Percentiles rank a stretch among this genome's conserved stretches.
These are phyloP conservation scores for Puya raimondii DNA, from an alignment of 176 grass and related monocot species.

Conservation along the genomic window DNA sequence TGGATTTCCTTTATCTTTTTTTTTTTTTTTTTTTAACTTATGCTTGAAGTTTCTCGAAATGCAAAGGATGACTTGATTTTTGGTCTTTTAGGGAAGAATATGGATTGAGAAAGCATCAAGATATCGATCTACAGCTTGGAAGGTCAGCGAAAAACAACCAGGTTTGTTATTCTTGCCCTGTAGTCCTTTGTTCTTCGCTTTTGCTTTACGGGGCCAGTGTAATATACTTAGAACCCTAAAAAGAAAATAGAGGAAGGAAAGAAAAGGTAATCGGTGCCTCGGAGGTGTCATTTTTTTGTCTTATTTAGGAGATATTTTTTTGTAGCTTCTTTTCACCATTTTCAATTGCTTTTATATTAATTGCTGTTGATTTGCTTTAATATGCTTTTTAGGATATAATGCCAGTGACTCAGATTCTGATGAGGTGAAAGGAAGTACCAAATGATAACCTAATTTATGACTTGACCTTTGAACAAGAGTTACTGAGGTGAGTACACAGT, in stretches of 20 bases:
- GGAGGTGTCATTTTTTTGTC: too few relatives aligned
- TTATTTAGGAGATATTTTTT: too few relatives aligned
- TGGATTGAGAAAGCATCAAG: slow-evolving; percentile 91
- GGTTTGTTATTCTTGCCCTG: slow-evolving; percentile 32
- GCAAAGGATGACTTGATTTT: not conserved
- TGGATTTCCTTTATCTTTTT: not conserved
- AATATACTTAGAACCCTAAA: not conserved
- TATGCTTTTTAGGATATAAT: slow-evolving; percentile 59
- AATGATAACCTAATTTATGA: slow-evolving; percentile 27
- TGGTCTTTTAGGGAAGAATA: slow-evolving; percentile 48
- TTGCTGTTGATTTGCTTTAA: not conserved
- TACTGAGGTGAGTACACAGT: not conserved
- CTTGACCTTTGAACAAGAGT: not conserved
- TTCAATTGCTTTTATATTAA: too few relatives aligned
- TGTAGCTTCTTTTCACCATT: too few relatives aligned
- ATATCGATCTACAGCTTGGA: slow-evolving; percentile 68
- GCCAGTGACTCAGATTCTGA: slow-evolving; percentile 93
- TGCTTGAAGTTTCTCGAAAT: not conserved
- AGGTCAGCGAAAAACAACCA: slow-evolving; percentile 70
- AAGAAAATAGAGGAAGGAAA: not conserved
- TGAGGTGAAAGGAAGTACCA: slow-evolving; percentile 41
- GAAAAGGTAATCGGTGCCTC: not conserved
- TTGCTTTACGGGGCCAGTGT: slow-evolving; percentile 8
- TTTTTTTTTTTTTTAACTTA: not conserved
- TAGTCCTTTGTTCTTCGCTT: not conserved